phyloP scores from a whole-genome alignment of 768 basidiomycete genomes.

The Boletus vermiculosoides region DNA sequence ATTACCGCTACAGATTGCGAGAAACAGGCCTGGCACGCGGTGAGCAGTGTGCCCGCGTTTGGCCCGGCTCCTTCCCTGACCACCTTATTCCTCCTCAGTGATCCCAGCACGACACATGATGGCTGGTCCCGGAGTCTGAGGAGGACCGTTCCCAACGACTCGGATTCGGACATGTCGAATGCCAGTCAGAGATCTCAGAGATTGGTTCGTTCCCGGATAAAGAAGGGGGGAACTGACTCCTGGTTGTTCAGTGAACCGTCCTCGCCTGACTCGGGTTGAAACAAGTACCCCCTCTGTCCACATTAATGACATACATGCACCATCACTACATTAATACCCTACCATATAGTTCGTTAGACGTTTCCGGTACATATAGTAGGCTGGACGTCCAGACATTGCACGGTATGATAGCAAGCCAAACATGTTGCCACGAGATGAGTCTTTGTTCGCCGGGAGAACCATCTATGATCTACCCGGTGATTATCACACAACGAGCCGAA shows the following conservation, averaged over 20 bases:
- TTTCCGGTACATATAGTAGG: no score
- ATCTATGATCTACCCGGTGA: no score
- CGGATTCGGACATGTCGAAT: conserved; percentile 25
- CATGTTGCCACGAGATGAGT: no score
- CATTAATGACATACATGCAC: not conserved
- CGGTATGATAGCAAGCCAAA: no score
- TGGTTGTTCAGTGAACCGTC: conserved; percentile 20
- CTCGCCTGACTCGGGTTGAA: conserved; percentile 5
- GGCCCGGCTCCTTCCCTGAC: not conserved
- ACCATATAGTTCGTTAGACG: not conserved
- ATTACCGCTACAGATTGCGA: conserved; percentile 22
- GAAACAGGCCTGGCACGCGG: conserved; percentile 13
- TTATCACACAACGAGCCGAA: no score
- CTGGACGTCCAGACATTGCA: no score
- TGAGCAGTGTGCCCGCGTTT: conserved; percentile 4
- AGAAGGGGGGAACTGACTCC: not conserved
- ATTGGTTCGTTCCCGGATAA: conserved; percentile 3
- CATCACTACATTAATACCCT: not conserved
- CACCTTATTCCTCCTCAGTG: not conserved
- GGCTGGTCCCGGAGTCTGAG: conserved; percentile 16
- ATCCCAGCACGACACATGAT: not conserved
- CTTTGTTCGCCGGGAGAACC: no score
- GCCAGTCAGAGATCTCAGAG: conserved; percentile 9
- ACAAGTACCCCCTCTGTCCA: not conserved
- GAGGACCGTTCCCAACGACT: not conserved